phyloP scores from a whole-genome alignment of 805 yeast species.

The Wickerhamiella brachini region DNA sequence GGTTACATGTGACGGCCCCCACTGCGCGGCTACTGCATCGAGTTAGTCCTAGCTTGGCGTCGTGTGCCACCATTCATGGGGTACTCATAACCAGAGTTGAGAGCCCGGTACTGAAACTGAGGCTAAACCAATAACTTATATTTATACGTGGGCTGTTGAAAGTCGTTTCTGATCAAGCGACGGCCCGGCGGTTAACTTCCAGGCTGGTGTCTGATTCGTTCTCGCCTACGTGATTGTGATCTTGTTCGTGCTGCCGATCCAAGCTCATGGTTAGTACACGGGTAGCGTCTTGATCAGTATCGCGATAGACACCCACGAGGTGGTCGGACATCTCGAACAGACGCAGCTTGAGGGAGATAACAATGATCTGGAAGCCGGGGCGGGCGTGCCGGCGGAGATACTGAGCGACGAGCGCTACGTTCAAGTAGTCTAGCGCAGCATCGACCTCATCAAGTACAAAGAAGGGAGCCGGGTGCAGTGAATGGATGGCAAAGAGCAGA shows the following conservation, averaged over 20 bases:
- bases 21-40: neutral
- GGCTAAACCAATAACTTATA: neutral
- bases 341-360: conserved; percentile 77
- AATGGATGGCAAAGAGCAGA: conserved; percentile 76
- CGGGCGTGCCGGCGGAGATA: conserved; percentile 67
- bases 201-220: no score
- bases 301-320: conserved; percentile 83
- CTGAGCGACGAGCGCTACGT: conserved; percentile 75
- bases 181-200: no score
- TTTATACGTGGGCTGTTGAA: no score
- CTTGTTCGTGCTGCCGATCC: neutral
- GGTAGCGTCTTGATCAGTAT: conserved; percentile 26
- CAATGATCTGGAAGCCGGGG: conserved; percentile 69
- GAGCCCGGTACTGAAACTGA: no score
- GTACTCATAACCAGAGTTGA: no score
- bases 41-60: neutral
- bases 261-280: conserved; percentile 7
- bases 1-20: neutral
- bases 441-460: conserved; percentile 96
- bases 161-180: no score
- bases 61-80: neutral
- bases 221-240: no score
- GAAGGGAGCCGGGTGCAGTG: conserved; percentile 86
- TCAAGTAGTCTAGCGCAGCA: conserved; percentile 87
- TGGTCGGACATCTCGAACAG: conserved; percentile 82